Evolutionary conservation across 2,329 filamentous ascomycete species (phyloP).

Genomic region (Didymella exigua): DNA sequence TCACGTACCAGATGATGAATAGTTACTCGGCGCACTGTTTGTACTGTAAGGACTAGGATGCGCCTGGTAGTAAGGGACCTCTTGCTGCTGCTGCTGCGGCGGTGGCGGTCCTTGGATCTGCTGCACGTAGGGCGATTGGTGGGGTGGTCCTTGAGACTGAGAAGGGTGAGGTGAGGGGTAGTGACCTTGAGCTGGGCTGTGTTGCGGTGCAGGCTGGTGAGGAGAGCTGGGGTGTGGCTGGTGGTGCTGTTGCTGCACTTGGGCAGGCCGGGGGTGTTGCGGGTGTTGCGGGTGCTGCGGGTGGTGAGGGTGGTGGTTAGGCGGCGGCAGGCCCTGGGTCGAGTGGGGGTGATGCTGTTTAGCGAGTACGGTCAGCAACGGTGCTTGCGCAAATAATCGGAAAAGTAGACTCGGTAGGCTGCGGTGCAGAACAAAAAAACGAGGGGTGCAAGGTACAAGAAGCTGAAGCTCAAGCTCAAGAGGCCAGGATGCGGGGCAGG

Average conservation of each 20-base stretch:
- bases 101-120: conserved; percentile 66
- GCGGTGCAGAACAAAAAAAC: conserved; percentile 22
- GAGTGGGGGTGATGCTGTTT: conserved; percentile 76
- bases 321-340: conserved; percentile 72
- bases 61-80: conserved; percentile 75
- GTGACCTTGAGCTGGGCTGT: conserved; percentile 61
- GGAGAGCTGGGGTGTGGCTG: conserved; percentile 66
- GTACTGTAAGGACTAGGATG: conserved; percentile 86
- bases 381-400: conserved; percentile 21
- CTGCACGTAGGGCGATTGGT: conserved; percentile 68
- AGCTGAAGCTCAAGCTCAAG: conserved; percentile 12
- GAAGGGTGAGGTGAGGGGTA: conserved; percentile 73
- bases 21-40: conserved; percentile 79
- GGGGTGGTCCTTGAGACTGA: conserved; percentile 60
- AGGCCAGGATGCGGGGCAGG: conserved; percentile 29
- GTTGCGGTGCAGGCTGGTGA: conserved; percentile 63
- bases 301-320: conserved; percentile 59
- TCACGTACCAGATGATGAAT: conserved; percentile 69
- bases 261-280: conserved; percentile 67
- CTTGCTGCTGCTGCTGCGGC: conserved; percentile 67
- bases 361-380: conserved; percentile 39
- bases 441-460: conserved; percentile 27
- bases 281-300: too few relatives aligned
- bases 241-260: conserved; percentile 63
- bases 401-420: conserved; percentile 6